Percentiles rank a stretch among this genome's conserved stretches.
phyloP scores from a whole-genome alignment of 768 basidiomycete species.

The Lentinula boryana region DNA sequence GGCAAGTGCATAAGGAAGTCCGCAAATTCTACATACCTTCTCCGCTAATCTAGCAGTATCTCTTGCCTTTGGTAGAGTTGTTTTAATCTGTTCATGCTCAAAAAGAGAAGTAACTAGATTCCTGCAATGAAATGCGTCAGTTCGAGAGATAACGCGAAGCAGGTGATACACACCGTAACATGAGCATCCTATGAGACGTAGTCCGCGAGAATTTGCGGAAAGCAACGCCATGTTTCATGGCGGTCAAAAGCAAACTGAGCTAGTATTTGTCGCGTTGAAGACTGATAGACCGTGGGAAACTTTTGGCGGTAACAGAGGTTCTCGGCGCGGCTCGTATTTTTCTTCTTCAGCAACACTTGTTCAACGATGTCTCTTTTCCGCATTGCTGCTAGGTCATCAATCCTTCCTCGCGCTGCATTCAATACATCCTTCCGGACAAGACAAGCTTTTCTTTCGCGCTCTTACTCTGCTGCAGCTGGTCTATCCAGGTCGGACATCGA shows the following conservation, averaged over 20 bases:
- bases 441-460: constrained; percentile 36
- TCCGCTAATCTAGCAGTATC: constrained; percentile 90
- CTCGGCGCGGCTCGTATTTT: background rate
- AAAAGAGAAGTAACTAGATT: constrained; percentile 93
- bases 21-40: constrained; percentile 46
- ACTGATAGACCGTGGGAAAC: background rate
- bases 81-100: constrained; percentile 93
- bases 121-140: constrained; percentile 31
- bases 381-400: constrained; percentile 38
- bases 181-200: constrained; percentile 86
- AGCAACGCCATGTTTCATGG: constrained; percentile 92
- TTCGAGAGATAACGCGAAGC: background rate
- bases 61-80: constrained; percentile 92
- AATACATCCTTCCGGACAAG: constrained; percentile 27
- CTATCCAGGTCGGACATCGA: constrained; percentile 67
- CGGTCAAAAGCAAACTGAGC: constrained; percentile 15
- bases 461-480: constrained; percentile 62
- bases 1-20: background rate
- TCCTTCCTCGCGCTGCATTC: constrained; percentile 34
- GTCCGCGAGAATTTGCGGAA: constrained; percentile 91
- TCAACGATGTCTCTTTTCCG: constrained; percentile 50
- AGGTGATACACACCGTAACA: constrained; percentile 67
- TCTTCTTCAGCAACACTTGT: background rate
- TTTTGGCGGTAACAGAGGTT: background rate
- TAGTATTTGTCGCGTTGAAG: constrained; percentile 6